Base-by-base conservation (phyloP, 169 alveolate genomes). In the Theileria orientalis region DNA sequence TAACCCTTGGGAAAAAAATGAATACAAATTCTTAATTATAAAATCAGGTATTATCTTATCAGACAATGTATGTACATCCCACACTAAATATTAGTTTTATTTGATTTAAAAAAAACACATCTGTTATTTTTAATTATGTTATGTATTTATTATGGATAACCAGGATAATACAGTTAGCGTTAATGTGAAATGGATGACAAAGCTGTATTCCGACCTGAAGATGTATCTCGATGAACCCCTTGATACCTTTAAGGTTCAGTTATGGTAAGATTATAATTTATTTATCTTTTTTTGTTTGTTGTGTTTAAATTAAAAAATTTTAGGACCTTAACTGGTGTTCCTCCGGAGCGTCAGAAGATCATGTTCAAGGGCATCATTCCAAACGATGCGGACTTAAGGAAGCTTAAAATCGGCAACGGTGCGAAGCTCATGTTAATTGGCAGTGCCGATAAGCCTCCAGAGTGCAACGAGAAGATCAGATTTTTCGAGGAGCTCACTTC, bases 401-500 rank as follows among this genome's bases (percentile, higher is more conserved):
- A 84, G 11, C 62, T 89, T 37, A 94, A 91, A 35, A 63, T 93
- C 41, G 80, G 79, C 57, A 80, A 83, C 30, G 97, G 97, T 30
- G 77, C 94, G 29, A 85, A 85, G 72, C 70, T 95, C 23, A 92
- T 94, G 94, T 84, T 95, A 72, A 93, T 95, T 76, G 98, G 98
- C 14, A 93, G 96, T 1, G 93, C 98, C 5, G 98, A 94, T 59
- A 84, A 89, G 51, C 74, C 91, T 52, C 79, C 79, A 57, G 92
- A 79, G 51, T 94, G 93, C 19, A 83, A 90, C 14, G 78, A 84
- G 60, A 85, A 86, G 21, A 89, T 94, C 0, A 86, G 93, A 2
- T 96, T 96, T 62, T 83, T 92, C 46, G 99, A 96, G 78, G 98
- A 95, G 79, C 83, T 96, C 75, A 85, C 98, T 2, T 87, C 94